Base-by-base conservation (phyloP, 805 yeast genomes). In the Yamadazyma phyllophila region DNA sequence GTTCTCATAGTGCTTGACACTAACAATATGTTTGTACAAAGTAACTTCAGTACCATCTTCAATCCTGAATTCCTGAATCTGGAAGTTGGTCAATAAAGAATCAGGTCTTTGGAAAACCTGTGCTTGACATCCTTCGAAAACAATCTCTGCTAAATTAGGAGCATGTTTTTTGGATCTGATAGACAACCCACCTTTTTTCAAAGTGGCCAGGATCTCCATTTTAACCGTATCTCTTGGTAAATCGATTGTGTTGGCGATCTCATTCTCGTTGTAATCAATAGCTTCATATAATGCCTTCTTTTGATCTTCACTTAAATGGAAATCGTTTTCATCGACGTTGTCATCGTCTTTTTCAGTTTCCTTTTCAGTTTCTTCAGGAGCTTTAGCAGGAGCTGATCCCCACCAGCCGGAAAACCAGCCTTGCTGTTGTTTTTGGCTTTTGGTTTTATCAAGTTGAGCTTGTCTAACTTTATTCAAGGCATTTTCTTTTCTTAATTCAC, bases 221-320 rank as follows among this genome's bases (percentile, higher is more conserved):
- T 78, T 78, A 4, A 85, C 78, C 30, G 88, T 69, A 47, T 89
- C 95, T 43, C 81, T 77, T 0, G 97, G 96, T 2, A 86, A 57
- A 47, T 85, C 83, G 6, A 82, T 66, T 1, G 83, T 68, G 26
- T 80, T 81, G 1, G 73, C 57, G 1, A 77, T 45, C 1, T 69
- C 70, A 20, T 45, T 39, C 50, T 91, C 96, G 54, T 91, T 88
- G 54, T 83, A 91, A 51, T 91, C 99, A 52, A 94, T 91, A 0
- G 97, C 96, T 49, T 88, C 96, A 58, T 89, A 91, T 15, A 94
- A 71, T 48, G 95, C 99, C 58, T 88, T 77, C 51, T 88, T 76
- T 58, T 94, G 97, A 53, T 90, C 96, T 11, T 88, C 96, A 0
- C 94, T 80, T 61, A 94, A 54, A 26, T 56, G 55, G 30, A 71